These are phyloP conservation scores for Trichoderma polysporum DNA, from an alignment of 2,329 filamentous ascomycete genomes.

Conservation along the genomic window DNA sequence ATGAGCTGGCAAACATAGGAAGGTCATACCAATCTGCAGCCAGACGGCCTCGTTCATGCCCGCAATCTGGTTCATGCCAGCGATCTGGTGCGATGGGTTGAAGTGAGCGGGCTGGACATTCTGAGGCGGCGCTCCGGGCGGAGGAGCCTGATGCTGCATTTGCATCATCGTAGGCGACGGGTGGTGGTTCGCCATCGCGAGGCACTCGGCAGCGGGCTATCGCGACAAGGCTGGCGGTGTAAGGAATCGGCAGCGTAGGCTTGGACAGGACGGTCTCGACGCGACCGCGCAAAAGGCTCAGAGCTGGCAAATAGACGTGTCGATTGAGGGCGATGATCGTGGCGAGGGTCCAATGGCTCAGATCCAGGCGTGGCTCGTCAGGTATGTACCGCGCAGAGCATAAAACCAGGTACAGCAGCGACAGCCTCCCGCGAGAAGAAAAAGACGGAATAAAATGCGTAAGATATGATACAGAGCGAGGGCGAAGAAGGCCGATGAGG, in stretches of 20 bases:
- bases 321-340: not conserved
- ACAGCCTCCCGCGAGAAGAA: not conserved
- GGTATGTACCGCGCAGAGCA: conserved; percentile 12
- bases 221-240: conserved; percentile 23
- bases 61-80: conserved; percentile 73
- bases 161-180: conserved; percentile 78
- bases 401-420: not conserved
- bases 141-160: conserved; percentile 57
- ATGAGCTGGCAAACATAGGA: conserved; percentile 21
- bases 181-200: conserved; percentile 72
- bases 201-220: conserved; percentile 22
- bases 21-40: conserved; percentile 79
- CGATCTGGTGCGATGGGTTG: conserved; percentile 71
- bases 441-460: not conserved
- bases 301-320: not conserved
- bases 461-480: not conserved
- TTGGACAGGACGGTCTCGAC: conserved; percentile 9
- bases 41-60: conserved; percentile 84
- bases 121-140: conserved; percentile 57
- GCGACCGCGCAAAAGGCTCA: conserved; percentile 14
- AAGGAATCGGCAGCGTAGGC: conserved; percentile 20
- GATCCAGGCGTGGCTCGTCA: not conserved
- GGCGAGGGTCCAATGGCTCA: conserved; percentile 17
- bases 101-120: conserved; percentile 57
- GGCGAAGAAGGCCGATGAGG: conserved; percentile 5